These are phyloP conservation scores for Calonectria henricotiae DNA, from an alignment of 2,329 filamentous ascomycete genomes.

Conservation along the genomic window DNA sequence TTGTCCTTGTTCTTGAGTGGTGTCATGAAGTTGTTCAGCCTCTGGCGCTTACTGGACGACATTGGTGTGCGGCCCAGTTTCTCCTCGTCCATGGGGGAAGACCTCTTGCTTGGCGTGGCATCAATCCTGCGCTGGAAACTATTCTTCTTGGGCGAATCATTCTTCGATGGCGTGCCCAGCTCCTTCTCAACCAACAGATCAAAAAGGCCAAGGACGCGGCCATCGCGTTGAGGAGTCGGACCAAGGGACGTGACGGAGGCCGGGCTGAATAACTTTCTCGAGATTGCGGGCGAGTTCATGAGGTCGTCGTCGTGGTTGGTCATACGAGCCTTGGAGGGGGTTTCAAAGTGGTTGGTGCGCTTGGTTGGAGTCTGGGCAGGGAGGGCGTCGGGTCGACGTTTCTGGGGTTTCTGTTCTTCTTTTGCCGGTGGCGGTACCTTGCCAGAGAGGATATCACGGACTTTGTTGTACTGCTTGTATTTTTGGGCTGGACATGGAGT, in stretches of 20 bases:
- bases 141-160: constrained; percentile 48
- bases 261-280: constrained; percentile 75
- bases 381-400: constrained; percentile 61
- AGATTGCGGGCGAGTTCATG: constrained; percentile 71
- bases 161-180: constrained; percentile 67
- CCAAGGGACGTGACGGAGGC: constrained; percentile 76
- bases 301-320: constrained; percentile 60
- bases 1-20: constrained; percentile 70
- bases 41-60: constrained; percentile 73
- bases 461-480: constrained; percentile 83
- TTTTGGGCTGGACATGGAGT: constrained; percentile 71
- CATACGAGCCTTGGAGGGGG: constrained; percentile 62
- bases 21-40: constrained; percentile 77
- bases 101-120: constrained; percentile 68
- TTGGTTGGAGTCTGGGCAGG: constrained; percentile 68
- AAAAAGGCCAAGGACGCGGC: constrained; percentile 83
- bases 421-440: constrained; percentile 65
- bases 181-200: constrained; percentile 75
- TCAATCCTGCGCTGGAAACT: constrained; percentile 43
- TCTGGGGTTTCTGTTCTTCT: constrained; percentile 57
- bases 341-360: constrained; percentile 64
- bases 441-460: constrained; percentile 73
- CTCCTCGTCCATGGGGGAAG: constrained; percentile 52
- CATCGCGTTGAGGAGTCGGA: constrained; percentile 86
- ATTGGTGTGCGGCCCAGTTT: constrained; percentile 67